These are phyloP conservation scores for Leishmania braziliensis DNA, from an alignment of 208 protist species.

Conservation along the genomic window DNA sequence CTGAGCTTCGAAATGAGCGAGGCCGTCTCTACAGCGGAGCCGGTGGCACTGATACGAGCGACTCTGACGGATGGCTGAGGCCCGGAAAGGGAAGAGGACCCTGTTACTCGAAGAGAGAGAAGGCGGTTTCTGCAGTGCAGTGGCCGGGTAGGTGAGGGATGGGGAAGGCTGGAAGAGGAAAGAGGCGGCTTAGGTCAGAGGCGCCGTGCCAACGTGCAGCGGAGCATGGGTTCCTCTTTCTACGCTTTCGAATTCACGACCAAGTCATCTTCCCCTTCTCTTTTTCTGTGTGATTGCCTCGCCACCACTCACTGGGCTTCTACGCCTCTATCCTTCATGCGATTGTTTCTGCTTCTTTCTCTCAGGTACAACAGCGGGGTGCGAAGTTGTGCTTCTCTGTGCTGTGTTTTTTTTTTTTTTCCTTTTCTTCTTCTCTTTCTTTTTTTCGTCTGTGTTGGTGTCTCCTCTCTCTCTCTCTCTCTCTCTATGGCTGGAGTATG, in stretches of 20 bases:
- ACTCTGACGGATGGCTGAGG: slow-evolving; percentile 19
- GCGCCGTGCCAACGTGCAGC: neutral
- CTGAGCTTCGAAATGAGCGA: slow-evolving; percentile 15
- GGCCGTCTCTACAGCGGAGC: neutral
- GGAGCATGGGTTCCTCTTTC: neutral
- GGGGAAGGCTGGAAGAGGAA: neutral
- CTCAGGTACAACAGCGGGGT: too few species aligned
- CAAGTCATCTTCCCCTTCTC: neutral
- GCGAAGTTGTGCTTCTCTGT: slow-evolving; percentile 2
- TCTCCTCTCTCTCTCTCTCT: neutral
- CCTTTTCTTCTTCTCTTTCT: slow-evolving; percentile 1
- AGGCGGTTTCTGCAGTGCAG: neutral
- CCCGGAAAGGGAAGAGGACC: neutral
- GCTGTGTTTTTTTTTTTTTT: slow-evolving; percentile 9
- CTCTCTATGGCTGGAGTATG: neutral
- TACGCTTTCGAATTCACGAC: neutral
- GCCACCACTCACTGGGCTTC: neutral
- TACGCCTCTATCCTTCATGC: neutral
- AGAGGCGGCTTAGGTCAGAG: neutral
- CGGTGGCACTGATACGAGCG: slow-evolving; percentile 4
- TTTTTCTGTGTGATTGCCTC: slow-evolving; percentile 2
- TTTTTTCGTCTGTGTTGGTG: neutral
- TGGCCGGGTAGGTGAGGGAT: neutral
- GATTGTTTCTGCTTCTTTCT: slow-evolving; percentile 5
- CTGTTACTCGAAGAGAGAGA: neutral